phyloP scores from a whole-genome alignment of 2,329 filamentous ascomycete species.

The Pyricularia grisea region DNA sequence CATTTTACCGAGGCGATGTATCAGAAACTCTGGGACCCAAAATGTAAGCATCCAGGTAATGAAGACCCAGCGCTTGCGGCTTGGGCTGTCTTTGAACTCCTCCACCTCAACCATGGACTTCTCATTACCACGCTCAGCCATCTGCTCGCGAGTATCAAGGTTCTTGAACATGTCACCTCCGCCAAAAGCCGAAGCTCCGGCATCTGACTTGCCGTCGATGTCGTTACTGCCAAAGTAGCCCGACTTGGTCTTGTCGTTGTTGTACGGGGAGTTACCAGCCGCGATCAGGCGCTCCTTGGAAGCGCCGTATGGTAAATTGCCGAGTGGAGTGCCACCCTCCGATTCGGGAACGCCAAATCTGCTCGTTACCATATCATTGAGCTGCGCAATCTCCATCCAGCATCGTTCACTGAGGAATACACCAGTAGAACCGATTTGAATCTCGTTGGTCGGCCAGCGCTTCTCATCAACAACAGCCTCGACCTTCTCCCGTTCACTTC shows the following conservation, averaged over 20 bases:
- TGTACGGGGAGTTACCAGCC: conserved; percentile 29
- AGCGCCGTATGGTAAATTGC: conserved; percentile 45
- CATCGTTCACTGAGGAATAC: conserved; percentile 93
- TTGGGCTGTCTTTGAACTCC: conserved; percentile 64
- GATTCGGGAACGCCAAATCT: conserved; percentile 46
- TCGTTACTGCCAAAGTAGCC: conserved; percentile 77
- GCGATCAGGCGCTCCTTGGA: conserved; percentile 50
- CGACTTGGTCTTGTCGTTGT: conserved; percentile 62
- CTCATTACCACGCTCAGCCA: conserved; percentile 91
- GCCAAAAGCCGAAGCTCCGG: conserved; percentile 82
- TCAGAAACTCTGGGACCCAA: conserved; percentile 75
- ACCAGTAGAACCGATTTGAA: conserved; percentile 81
- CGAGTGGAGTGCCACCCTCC: conserved; percentile 51
- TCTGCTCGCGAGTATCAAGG: conserved; percentile 83
- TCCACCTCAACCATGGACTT: conserved; percentile 88
- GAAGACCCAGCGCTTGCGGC: conserved; percentile 85
- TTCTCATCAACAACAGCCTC: conserved; percentile 88
- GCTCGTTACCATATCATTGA: conserved; percentile 51
- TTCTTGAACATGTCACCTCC: conserved; percentile 98
- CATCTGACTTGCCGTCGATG: conserved; percentile 79
- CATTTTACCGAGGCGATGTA: conserved; percentile 73
- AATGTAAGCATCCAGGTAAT: conserved; percentile 78
- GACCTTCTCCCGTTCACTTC: conserved; percentile 84
- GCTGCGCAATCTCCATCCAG: conserved; percentile 82
- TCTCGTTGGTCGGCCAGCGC: conserved; percentile 87